These are phyloP conservation scores for Kuraishia borneana DNA, from an alignment of 805 yeast species.

Conservation along the genomic window DNA sequence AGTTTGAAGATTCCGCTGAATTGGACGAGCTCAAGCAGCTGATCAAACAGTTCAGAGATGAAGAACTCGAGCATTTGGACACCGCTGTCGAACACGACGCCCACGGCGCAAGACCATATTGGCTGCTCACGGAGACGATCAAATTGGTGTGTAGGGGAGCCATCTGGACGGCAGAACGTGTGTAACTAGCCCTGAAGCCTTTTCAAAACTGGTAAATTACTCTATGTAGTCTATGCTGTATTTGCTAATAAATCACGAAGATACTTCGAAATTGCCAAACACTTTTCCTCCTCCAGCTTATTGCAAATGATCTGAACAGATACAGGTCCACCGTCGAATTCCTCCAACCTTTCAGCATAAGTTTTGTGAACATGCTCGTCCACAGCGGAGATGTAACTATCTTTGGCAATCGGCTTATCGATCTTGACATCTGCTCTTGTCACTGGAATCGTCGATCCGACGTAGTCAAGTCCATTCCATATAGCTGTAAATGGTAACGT, in stretches of 20 bases:
- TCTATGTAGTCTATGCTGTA: too few relatives aligned
- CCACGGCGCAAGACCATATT: conserved; percentile 85
- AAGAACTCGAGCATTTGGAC: conserved; percentile 88
- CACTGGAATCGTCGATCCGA: conserved; percentile 41
- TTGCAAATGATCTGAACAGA: conserved; percentile 50
- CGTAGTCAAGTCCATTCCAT: conserved; percentile 36
- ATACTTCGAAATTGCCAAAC: conserved; percentile 1
- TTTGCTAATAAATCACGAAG: background rate
- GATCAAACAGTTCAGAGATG: conserved; percentile 77
- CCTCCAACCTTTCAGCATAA: conserved; percentile 26
- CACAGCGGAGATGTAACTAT: conserved; percentile 22
- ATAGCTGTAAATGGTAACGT: conserved; percentile 35
- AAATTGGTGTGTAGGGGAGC: conserved; percentile 80
- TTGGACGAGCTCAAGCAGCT: conserved; percentile 43
- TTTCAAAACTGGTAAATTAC: too few relatives aligned
- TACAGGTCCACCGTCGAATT: conserved; percentile 47
- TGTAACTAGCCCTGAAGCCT: conserved; percentile 12
- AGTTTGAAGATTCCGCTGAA: conserved; percentile 46
- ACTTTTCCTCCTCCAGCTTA: conserved; percentile 48
- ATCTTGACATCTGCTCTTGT: conserved; percentile 35
- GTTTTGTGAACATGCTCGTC: conserved; percentile 34
- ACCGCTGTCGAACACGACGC: conserved; percentile 92
- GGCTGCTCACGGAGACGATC: conserved; percentile 78
- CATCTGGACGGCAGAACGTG: conserved; percentile 80
- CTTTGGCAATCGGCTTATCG: conserved; percentile 19